A percentile compares a stretch with the other conserved stretches of the same genome.
Conservation (phyloP, 176 grass and related monocot species). For the Poa annua region DNA sequence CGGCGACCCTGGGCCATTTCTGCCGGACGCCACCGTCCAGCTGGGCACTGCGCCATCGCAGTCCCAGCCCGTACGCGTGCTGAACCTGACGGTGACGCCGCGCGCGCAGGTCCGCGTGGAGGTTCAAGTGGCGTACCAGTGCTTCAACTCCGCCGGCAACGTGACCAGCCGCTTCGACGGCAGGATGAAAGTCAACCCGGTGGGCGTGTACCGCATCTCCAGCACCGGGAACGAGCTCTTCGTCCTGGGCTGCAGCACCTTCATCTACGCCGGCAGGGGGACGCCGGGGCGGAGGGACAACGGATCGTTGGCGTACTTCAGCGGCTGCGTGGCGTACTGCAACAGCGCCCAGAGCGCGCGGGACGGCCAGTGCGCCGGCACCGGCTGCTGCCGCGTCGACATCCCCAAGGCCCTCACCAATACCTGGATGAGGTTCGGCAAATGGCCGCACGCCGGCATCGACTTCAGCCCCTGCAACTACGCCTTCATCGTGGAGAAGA, state of each 20-base stretch:
- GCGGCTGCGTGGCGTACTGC: conserved; percentile 14
- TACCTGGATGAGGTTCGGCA: neutral
- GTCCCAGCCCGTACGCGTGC: neutral
- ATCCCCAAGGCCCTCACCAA: neutral
- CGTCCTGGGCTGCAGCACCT: neutral
- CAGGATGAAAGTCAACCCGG: neutral
- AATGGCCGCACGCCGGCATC: neutral
- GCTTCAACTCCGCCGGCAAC: neutral
- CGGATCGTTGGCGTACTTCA: neutral
- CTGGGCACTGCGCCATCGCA: neutral
- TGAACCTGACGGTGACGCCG: neutral
- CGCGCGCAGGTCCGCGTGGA: neutral
- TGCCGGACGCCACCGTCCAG: neutral
- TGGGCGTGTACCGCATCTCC: neutral
- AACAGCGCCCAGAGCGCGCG: neutral
- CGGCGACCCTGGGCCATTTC: neutral
- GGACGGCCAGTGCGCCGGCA: neutral
- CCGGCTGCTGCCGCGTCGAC: neutral
- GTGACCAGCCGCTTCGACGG: neutral
- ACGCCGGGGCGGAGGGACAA: neutral
- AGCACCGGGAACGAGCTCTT: neutral
- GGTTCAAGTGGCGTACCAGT: neutral
- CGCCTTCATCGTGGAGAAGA: conserved; percentile 22
- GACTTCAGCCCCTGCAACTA: neutral
- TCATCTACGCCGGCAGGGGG: neutral